Base-by-base conservation (phyloP, 2,329 filamentous ascomycete species). In the Mariannaea sp. region DNA sequence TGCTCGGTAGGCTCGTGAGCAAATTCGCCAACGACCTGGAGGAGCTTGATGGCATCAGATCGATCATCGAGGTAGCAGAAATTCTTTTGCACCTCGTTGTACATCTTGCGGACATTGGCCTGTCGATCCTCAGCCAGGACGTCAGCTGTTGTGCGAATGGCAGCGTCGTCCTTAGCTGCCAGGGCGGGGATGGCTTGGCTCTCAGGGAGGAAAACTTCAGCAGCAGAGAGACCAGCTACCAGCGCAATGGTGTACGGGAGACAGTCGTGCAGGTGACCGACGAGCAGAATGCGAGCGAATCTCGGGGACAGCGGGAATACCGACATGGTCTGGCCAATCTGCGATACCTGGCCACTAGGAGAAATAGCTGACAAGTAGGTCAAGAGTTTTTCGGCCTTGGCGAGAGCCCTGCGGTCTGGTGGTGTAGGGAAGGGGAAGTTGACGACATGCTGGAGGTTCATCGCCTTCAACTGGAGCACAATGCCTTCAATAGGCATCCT, bases 361-460 rank as follows among this genome's bases (percentile, higher is more conserved):
- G 85, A 84, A 26, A 97, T 78, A 1, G 93, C 94, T 1, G 90
- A 90, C 3, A 99, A 81, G 68, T 96, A 95, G 40, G 83, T 86
- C 7, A 99, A 79, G 7, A 97, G 79, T 66, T 88, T 91, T 74
- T 99, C 94, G 1, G 94, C 92, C 67, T 88, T 90, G 42, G 84
- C 82, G 16, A 99, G 78, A 58, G 86, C 90, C 47, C 85, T 79
- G 12, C 86, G 81, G 64, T 92, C 87, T 2, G 94, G 94, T 0
- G 92, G 86, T 12, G 93, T 97, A 4, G 94, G 94, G 70, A 97
- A 99, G 1, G 95, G 94, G 70, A 99, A 99, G 71, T 94, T 95
- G 69, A 90, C 82, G 7, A 99, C 88, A 52, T 92, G 87, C 55
- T 93, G 89, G 26, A 97, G 83, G 49, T 92, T 90, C 90, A 99